Evolutionary conservation across 371 early-diverging fungal species (phyloP).

Genomic region (Paraphysoderma sedebokerense): DNA sequence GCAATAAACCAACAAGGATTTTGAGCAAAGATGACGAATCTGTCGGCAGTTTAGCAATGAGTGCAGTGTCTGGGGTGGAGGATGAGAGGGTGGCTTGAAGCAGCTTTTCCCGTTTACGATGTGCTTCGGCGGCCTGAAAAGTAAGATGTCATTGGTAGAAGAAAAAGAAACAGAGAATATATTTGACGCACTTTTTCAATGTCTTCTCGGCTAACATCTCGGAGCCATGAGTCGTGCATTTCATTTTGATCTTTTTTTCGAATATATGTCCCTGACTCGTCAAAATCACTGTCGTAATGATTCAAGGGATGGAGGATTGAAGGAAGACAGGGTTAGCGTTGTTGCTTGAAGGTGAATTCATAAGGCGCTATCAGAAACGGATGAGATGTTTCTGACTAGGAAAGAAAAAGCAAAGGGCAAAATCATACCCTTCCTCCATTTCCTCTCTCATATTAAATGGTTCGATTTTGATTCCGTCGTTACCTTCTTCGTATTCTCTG

Average conservation of each 20-base stretch:
- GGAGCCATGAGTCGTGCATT: constrained; percentile 2
- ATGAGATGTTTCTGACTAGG: neutral
- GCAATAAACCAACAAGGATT: neutral
- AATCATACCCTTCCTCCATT: constrained; percentile 1
- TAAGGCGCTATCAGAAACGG: too few species aligned
- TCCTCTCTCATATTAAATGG: constrained; percentile 5
- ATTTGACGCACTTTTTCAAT: constrained; percentile 4
- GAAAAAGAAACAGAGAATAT: neutral
- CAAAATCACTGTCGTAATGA: neutral
- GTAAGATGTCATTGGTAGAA: neutral
- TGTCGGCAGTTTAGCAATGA: neutral
- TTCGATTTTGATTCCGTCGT: constrained; percentile 2
- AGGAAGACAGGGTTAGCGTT: too few species aligned
- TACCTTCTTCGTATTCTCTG: constrained; percentile 2
- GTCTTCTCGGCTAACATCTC: neutral
- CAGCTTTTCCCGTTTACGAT: neutral
- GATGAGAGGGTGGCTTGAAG: neutral
- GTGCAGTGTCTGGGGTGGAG: neutral
- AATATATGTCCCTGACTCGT: constrained; percentile 5
- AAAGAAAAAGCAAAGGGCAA: neutral
- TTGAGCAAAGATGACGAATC: neutral
- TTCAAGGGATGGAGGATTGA: neutral
- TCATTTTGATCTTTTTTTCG: constrained; percentile 2
- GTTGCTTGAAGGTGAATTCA: too few species aligned
- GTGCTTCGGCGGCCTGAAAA: neutral